Evolutionary conservation across 352 stramenopile species (phyloP).

Genomic region (Pilasporangium apinafurcum): DNA sequence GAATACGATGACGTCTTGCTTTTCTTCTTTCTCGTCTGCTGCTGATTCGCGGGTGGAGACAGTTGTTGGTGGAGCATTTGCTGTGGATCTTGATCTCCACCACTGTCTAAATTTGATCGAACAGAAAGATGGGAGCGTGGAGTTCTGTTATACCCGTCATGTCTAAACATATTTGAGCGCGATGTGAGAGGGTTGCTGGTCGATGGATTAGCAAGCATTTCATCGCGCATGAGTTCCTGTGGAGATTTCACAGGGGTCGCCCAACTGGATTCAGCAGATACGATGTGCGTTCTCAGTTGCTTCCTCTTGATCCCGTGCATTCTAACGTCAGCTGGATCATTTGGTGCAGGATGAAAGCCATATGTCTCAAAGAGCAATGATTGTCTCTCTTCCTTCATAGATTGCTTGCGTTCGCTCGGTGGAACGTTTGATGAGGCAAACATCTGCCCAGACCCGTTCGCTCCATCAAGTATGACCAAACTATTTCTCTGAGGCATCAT

Average conservation of each 20-base stretch:
- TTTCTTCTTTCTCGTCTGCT: slow-evolving; percentile 28
- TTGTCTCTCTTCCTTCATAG: slow-evolving; percentile 46
- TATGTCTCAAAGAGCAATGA: slow-evolving; percentile 64
- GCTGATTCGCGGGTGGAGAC: not conserved
- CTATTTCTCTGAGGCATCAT: slow-evolving; percentile 19
- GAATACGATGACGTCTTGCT: slow-evolving; percentile 6
- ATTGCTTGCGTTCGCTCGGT: slow-evolving; percentile 16
- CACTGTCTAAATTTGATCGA: slow-evolving; percentile 7
- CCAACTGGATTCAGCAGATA: slow-evolving; percentile 30
- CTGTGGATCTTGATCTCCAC: slow-evolving; percentile 2
- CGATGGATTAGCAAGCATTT: slow-evolving; percentile 11
- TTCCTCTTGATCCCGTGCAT: slow-evolving; percentile 43
- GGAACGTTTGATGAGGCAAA: slow-evolving; percentile 1
- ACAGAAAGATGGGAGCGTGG: slow-evolving; percentile 3
- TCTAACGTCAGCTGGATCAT: slow-evolving; percentile 4
- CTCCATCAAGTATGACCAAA: slow-evolving; percentile 38
- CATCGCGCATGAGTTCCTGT: slow-evolving; percentile 16
- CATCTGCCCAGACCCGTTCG: slow-evolving; percentile 1
- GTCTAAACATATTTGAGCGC: slow-evolving; percentile 4
- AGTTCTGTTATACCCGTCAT: too few species aligned
- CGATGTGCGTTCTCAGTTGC: slow-evolving; percentile 45
- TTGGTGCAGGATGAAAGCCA: slow-evolving; percentile 19
- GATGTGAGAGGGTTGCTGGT: slow-evolving; percentile 19
- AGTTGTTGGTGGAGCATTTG: slow-evolving; percentile 1
- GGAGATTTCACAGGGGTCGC: slow-evolving; percentile 16